Evolutionary conservation across 331 rosid species (phyloP).

Genomic region (Arachis monticola): DNA sequence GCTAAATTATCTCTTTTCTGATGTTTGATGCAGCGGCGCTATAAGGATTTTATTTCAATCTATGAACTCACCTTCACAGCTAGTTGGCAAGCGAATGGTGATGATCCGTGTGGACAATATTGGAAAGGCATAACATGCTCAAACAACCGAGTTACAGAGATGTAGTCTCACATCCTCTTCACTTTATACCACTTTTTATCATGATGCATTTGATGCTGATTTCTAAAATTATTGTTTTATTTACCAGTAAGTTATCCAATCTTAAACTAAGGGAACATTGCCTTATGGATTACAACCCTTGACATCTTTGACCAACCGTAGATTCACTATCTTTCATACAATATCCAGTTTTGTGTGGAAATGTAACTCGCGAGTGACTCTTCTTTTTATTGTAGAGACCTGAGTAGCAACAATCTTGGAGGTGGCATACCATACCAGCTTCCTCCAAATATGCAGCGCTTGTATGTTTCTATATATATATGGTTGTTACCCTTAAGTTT

Average conservation of each 20-base stretch:
- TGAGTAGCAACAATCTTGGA: conserved; percentile 81
- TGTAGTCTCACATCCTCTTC: conserved; percentile 53
- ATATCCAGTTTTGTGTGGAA: conserved; percentile 21
- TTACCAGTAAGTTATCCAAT: conserved; percentile 66
- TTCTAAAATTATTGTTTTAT: conserved; percentile 38
- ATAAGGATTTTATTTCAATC: conserved; percentile 56
- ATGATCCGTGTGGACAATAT: conserved; percentile 84
- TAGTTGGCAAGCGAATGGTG: conserved; percentile 74
- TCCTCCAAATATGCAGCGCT: conserved; percentile 69
- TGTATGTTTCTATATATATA: conserved; percentile 61
- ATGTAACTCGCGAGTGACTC: conserved; percentile 35
- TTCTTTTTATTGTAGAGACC: conserved; percentile 65
- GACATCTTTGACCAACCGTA: conserved; percentile 68
- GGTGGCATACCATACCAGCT: conserved; percentile 73
- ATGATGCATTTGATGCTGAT: conserved; percentile 24
- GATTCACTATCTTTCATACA: conserved; percentile 40
- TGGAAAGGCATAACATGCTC: conserved; percentile 92
- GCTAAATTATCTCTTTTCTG: conserved; percentile 28
- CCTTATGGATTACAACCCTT: conserved; percentile 62
- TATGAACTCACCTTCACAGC: conserved; percentile 67
- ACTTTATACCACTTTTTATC: conserved; percentile 27
- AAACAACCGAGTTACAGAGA: conserved; percentile 73
- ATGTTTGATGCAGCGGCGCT: conserved; percentile 58
- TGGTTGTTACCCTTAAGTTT: conserved; percentile 26
- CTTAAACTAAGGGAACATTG: conserved; percentile 72